Percentiles rank a stretch among this genome's conserved stretches.
phyloP scores from a whole-genome alignment of 805 yeast species.

The Ogataea pilisensis region DNA sequence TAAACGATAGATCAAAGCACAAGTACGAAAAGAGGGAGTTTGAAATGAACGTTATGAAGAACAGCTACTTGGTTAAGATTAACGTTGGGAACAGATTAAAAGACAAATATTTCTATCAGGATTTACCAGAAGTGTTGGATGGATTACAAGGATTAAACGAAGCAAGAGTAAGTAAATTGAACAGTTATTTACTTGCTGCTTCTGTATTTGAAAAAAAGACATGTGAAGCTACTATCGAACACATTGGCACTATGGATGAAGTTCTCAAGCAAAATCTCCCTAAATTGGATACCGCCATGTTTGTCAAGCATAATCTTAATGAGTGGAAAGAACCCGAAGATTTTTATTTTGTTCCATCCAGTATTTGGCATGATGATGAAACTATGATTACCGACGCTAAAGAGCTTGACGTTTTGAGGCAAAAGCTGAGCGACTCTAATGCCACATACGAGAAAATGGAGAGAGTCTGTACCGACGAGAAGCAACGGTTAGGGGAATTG shows the following conservation, averaged over 20 bases:
- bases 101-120: conserved; percentile 91
- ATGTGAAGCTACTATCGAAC: conserved; percentile 42
- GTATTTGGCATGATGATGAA: conserved; percentile 97
- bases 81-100: conserved; percentile 85
- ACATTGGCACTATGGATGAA: conserved; percentile 42
- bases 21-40: conserved; percentile 58
- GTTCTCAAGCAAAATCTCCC: conserved; percentile 71
- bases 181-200: conserved; percentile 63
- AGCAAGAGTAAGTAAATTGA: conserved; percentile 65
- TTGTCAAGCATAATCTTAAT: conserved; percentile 74
- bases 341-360: conserved; percentile 79
- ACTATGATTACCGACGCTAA: conserved; percentile 53
- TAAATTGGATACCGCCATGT: conserved; percentile 80
- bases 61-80: conserved; percentile 73
- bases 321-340: conserved; percentile 86
- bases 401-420: conserved; percentile 54
- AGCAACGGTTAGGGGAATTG: conserved; percentile 45
- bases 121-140: conserved; percentile 86
- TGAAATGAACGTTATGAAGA: conserved; percentile 88
- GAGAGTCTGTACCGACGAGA: conserved; percentile 42
- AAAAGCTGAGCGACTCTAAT: conserved; percentile 40
- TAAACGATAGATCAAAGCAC: conserved; percentile 45
- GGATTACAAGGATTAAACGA: conserved; percentile 81
- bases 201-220: conserved; percentile 51
- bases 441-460: conserved; percentile 37